A percentile compares a stretch with the other conserved stretches of the same genome.
Evolutionary conservation across 2,329 filamentous ascomycete genomes (phyloP).

Genomic region (Hymenoscyphus repandus): DNA sequence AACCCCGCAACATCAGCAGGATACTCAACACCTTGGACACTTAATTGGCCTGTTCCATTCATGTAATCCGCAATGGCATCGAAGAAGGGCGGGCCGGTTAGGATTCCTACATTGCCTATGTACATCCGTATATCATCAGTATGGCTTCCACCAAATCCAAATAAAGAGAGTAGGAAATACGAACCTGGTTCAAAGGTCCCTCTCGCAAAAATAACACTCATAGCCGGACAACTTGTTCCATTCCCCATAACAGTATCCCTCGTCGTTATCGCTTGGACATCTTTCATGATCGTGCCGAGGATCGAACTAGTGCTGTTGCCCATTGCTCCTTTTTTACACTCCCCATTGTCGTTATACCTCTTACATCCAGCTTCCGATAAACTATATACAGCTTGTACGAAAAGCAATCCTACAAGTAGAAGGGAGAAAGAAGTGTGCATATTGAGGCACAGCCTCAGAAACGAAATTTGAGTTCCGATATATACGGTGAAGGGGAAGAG

Average conservation of each 20-base stretch:
- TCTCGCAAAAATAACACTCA: constrained; percentile 26
- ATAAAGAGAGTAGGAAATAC: background rate
- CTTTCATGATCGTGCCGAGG: background rate
- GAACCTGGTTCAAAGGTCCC: constrained; percentile 25
- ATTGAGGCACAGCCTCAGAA: too few species aligned
- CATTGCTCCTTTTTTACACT: background rate
- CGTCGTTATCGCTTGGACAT: background rate
- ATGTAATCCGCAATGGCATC: constrained; percentile 26
- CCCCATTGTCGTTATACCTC: background rate
- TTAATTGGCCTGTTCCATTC: constrained; percentile 40
- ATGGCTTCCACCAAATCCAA: background rate
- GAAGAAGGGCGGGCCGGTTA: constrained; percentile 27
- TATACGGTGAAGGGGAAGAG: too few species aligned
- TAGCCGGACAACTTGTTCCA: constrained; percentile 20
- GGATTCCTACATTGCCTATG: constrained; percentile 26
- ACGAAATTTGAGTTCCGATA: too few species aligned
- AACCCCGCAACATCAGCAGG: constrained; percentile 42
- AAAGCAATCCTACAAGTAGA: too few species aligned
- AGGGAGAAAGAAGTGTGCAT: too few species aligned
- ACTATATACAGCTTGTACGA: too few species aligned
- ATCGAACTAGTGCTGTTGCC: background rate
- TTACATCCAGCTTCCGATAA: too few species aligned
- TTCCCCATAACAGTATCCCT: constrained; percentile 4
- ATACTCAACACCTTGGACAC: constrained; percentile 51
- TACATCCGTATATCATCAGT: background rate